These are phyloP conservation scores for Tylopilus rubrobrunneus DNA, from an alignment of 768 basidiomycete species.

Conservation along the genomic window DNA sequence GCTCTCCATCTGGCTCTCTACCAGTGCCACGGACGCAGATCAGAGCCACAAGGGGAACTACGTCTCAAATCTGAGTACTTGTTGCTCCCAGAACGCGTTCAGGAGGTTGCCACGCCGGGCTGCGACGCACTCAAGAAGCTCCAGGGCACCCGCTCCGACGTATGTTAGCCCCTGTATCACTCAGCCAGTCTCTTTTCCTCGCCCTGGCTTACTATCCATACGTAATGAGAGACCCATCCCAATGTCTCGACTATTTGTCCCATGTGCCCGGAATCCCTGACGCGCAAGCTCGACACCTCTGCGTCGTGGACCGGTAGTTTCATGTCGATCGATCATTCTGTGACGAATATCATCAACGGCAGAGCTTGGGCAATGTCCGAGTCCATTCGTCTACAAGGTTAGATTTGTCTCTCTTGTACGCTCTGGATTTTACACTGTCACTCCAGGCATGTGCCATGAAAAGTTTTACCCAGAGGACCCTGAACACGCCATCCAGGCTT, in stretches of 20 bases:
- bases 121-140: slow-evolving; percentile 55
- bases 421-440: not conserved
- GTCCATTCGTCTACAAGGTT: slow-evolving; percentile 74
- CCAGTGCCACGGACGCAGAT: slow-evolving; percentile 50
- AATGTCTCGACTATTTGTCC: slow-evolving; percentile 58
- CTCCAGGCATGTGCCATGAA: slow-evolving; percentile 74
- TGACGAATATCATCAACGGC: slow-evolving; percentile 62
- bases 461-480: slow-evolving; percentile 47
- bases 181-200: slow-evolving; percentile 52
- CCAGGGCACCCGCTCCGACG: slow-evolving; percentile 51
- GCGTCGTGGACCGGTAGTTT: slow-evolving; percentile 52
- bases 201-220: slow-evolving; percentile 78
- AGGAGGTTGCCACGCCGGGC: slow-evolving; percentile 50
- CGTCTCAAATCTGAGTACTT: slow-evolving; percentile 54
- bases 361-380: slow-evolving; percentile 72
- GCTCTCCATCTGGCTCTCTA: slow-evolving; percentile 53
- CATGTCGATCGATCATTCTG: slow-evolving; percentile 38
- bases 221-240: slow-evolving; percentile 61
- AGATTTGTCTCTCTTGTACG: slow-evolving; percentile 11
- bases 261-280: slow-evolving; percentile 54
- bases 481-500: slow-evolving; percentile 51
- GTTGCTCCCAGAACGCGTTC: slow-evolving; percentile 49
- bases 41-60: slow-evolving; percentile 37
- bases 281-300: slow-evolving; percentile 45
- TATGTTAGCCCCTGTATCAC: slow-evolving; percentile 34